These are phyloP conservation scores for Leucoagaricus sp. DNA, from an alignment of 1,284 basidiomycete species.

Conservation along the genomic window DNA sequence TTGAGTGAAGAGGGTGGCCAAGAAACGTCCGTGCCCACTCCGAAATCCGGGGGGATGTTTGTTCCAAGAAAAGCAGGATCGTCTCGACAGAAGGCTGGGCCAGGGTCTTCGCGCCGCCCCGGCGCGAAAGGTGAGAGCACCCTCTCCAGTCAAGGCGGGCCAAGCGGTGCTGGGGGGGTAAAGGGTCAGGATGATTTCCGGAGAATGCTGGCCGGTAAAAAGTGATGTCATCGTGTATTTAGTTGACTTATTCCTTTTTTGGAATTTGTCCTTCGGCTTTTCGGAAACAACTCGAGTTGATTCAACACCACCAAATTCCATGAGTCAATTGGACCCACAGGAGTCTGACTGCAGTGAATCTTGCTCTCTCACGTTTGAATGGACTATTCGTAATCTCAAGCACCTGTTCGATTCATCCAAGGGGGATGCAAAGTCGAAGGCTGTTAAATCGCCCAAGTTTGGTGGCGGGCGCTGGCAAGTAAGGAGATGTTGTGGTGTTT, in stretches of 20 bases:
- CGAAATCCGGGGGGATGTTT: slow-evolving; percentile 52
- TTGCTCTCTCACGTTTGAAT: slow-evolving; percentile 70
- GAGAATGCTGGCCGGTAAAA: slow-evolving; percentile 57
- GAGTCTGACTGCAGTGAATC: slow-evolving; percentile 48
- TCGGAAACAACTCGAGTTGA: background rate
- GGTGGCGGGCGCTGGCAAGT: slow-evolving; percentile 76
- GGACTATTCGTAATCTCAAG: slow-evolving; percentile 70
- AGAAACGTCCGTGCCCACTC: slow-evolving; percentile 34
- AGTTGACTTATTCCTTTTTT: background rate
- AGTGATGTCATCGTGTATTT: slow-evolving; percentile 14
- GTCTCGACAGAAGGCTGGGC: slow-evolving; percentile 69
- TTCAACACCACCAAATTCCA: background rate
- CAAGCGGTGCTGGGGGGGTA: slow-evolving; percentile 23
- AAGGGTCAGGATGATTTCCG: slow-evolving; percentile 81
- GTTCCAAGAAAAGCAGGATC: slow-evolving; percentile 54
- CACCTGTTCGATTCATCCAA: slow-evolving; percentile 73
- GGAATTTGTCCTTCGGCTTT: background rate
- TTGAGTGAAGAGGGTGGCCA: slow-evolving; percentile 55
- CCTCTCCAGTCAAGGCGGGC: slow-evolving; percentile 12
- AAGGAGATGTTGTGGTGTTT: slow-evolving; percentile 14
- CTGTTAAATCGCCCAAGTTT: slow-evolving; percentile 65
- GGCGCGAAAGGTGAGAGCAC: slow-evolving; percentile 18
- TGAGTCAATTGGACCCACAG: slow-evolving; percentile 11
- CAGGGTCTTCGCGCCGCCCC: slow-evolving; percentile 57
- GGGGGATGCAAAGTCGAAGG: slow-evolving; percentile 72